A percentile compares a stretch with the other conserved stretches of the same genome.
These are phyloP conservation scores for Pseudotsuga menziesii DNA, from an alignment of 75 land plant species.

Conservation along the genomic window DNA sequence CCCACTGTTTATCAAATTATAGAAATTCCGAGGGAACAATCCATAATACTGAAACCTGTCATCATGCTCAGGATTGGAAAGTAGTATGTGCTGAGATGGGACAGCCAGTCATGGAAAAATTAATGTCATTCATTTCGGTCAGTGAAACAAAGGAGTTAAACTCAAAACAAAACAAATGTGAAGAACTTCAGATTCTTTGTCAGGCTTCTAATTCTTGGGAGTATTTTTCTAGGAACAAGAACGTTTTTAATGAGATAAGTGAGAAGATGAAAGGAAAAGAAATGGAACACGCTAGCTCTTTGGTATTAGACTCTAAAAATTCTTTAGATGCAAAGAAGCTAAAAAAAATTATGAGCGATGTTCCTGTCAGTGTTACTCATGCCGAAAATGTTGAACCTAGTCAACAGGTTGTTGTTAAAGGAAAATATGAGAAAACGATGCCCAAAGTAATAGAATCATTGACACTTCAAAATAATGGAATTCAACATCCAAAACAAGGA, in stretches of 20 bases:
- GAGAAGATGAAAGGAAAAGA: background rate
- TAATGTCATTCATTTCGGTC: background rate
- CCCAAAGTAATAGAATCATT: background rate
- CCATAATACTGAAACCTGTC: too few relatives aligned
- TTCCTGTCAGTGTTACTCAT: background rate
- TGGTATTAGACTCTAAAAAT: background rate
- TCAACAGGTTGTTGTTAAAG: background rate
- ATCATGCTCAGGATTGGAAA: background rate
- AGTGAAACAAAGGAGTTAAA: too few relatives aligned
- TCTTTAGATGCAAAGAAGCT: background rate
- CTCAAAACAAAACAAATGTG: too few relatives aligned
- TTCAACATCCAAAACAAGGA: background rate
- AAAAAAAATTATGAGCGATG: background rate
- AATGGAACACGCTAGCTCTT: too few relatives aligned
- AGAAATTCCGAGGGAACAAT: too few relatives aligned
- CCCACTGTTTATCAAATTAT: background rate
- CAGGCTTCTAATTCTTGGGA: background rate
- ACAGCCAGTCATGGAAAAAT: background rate
- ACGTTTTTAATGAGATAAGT: background rate
- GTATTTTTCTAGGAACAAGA: background rate
- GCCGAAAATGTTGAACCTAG: background rate
- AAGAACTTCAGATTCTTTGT: too few relatives aligned
- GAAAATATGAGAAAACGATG: background rate
- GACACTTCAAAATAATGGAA: slow-evolving; percentile 7
- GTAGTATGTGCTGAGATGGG: background rate